Evolutionary conservation across 805 yeast genomes (phyloP).

Genomic region (Saccharomycopsis sp.): DNA sequence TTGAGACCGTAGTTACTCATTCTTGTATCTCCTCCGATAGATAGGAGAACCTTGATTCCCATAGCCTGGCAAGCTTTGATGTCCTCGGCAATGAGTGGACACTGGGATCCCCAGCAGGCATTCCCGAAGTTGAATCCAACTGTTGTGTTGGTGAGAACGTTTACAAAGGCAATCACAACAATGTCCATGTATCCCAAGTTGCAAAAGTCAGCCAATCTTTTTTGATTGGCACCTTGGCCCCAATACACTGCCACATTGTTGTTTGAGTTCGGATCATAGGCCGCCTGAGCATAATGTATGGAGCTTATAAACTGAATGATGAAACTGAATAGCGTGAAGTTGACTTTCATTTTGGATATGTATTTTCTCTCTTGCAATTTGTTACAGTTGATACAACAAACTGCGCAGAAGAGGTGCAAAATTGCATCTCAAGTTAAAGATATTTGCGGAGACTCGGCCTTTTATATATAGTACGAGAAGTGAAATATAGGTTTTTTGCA

Average conservation of each 20-base stretch:
- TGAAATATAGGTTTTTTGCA: background rate
- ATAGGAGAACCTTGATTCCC: conserved; percentile 72
- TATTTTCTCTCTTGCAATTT: background rate
- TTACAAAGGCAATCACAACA: conserved; percentile 17
- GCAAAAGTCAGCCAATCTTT: conserved; percentile 44
- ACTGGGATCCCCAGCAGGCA: conserved; percentile 27
- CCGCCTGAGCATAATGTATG: background rate
- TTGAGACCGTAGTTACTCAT: conserved; percentile 78
- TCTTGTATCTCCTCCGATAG: conserved; percentile 57
- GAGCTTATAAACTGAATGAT: background rate
- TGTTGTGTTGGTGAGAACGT: conserved; percentile 36
- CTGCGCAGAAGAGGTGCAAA: background rate
- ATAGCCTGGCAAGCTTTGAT: conserved; percentile 64
- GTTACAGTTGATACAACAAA: too few species aligned
- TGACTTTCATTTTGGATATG: background rate
- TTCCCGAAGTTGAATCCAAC: conserved; percentile 41
- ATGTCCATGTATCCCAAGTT: conserved; percentile 44
- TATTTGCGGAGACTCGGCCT: background rate
- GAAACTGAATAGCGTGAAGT: background rate
- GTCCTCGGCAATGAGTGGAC: conserved; percentile 51
- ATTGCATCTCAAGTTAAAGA: background rate
- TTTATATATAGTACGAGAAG: background rate
- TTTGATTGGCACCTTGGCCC: conserved; percentile 58
- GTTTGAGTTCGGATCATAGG: background rate
- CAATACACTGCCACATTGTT: conserved; percentile 56